phyloP scores from a whole-genome alignment of 2,329 filamentous ascomycete genomes.

The Thielaviopsis euricoi region DNA sequence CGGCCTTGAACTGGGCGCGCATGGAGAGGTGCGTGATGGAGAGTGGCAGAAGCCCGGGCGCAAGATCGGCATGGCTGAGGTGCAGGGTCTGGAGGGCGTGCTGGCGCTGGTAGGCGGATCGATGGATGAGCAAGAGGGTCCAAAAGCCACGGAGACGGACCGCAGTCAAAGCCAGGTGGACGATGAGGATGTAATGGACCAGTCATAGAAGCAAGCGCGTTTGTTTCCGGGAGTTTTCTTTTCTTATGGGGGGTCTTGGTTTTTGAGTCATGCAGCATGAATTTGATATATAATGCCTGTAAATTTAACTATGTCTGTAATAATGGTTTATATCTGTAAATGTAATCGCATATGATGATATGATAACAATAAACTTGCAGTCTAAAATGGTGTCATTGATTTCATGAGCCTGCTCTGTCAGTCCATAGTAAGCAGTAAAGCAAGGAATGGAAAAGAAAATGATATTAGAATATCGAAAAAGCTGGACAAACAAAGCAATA shows the following conservation, averaged over 20 bases:
- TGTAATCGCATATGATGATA: neutral
- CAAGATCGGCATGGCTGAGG: conserved; percentile 33
- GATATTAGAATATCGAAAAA: neutral
- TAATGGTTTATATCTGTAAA: neutral
- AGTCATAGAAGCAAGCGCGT: neutral
- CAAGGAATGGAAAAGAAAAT: neutral
- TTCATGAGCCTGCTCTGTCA: neutral
- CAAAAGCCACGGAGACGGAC: neutral
- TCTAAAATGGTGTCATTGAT: neutral
- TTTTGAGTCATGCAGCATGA: neutral
- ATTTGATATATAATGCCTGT: neutral
- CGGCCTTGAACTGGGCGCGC: conserved; percentile 46
- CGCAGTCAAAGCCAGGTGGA: neutral
- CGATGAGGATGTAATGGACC: neutral
- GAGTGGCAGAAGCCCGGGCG: conserved; percentile 44
- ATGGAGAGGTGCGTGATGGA: conserved; percentile 47
- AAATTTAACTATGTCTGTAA: neutral
- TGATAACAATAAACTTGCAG: neutral
- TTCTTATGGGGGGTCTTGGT: no score
- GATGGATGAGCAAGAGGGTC: conserved; percentile 11
- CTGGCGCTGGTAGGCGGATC: conserved; percentile 26
- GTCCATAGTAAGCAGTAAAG: neutral
- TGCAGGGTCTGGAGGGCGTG: conserved; percentile 38
- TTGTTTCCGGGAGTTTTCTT: neutral
- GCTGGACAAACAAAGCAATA: neutral